Percentiles rank a stretch among this genome's conserved stretches.
phyloP scores from a whole-genome alignment of 352 stramenopile species.

The Globisporangium recalcitrans region DNA sequence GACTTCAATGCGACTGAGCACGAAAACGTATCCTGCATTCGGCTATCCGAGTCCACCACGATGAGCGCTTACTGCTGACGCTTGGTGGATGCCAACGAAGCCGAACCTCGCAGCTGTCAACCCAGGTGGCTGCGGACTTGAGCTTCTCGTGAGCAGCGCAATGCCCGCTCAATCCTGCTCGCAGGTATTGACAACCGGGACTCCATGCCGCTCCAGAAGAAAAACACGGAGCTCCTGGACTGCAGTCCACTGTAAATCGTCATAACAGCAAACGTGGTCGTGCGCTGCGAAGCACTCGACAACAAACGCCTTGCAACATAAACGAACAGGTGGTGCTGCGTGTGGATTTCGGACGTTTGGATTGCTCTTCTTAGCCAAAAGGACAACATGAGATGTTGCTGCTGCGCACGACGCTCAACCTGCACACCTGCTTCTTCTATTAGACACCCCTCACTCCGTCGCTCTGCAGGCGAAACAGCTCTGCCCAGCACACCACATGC shows the following conservation, averaged over 20 bases:
- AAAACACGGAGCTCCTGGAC: no score
- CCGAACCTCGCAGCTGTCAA: no score
- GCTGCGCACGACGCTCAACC: no score
- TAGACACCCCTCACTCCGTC: not conserved
- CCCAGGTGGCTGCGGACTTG: no score
- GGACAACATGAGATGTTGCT: not conserved
- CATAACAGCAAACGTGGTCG: not conserved
- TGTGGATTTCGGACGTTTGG: not conserved
- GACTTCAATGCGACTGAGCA: not conserved
- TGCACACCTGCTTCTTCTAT: slow-evolving; percentile 6
- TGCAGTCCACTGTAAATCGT: no score
- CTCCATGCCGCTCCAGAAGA: no score
- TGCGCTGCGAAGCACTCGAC: not conserved
- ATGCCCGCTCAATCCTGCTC: no score
- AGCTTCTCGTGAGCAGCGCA: no score
- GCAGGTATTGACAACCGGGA: no score
- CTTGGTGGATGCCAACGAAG: not conserved
- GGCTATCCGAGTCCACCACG: no score
- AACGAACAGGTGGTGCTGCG: not conserved
- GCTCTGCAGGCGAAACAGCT: not conserved
- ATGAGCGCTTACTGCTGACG: not conserved
- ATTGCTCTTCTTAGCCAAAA: not conserved
- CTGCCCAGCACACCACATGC: not conserved
- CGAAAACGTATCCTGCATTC: not conserved
- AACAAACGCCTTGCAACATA: not conserved